Conservation (phyloP, 225 moss, liverwort and hornwort species). For the Lunularia cruciata region DNA sequence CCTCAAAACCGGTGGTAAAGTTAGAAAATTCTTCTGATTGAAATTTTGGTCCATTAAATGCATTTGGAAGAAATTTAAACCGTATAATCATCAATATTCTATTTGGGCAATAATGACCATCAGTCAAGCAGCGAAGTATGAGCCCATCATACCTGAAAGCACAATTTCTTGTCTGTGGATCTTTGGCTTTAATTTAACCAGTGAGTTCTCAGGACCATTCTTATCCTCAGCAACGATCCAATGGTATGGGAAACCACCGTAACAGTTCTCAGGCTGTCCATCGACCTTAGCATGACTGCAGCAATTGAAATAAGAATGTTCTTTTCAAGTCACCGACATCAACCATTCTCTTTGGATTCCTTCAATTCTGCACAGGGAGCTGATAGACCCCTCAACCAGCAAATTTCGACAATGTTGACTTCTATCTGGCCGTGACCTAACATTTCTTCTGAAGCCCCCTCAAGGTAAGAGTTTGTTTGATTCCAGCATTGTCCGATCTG, state of each 20-base stretch:
- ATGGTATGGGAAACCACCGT: background rate
- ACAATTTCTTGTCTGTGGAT: background rate
- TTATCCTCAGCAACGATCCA: background rate
- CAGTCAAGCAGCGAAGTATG: too few species aligned
- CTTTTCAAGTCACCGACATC: background rate
- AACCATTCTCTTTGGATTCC: background rate
- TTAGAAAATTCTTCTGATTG: too few species aligned
- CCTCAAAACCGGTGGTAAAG: background rate
- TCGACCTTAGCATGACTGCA: background rate
- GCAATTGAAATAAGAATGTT: background rate
- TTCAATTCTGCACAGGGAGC: background rate
- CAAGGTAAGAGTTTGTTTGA: too few species aligned
- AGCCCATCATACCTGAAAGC: background rate
- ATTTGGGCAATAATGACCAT: too few species aligned
- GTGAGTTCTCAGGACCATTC: too few species aligned
- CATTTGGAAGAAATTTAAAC: too few species aligned
- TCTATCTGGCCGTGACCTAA: background rate
- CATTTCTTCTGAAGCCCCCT: slow-evolving; percentile 1
- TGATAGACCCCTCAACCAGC: background rate
- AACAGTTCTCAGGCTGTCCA: too few species aligned
- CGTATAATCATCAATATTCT: too few species aligned
- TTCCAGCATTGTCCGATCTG: too few species aligned
- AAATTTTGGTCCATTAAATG: background rate
- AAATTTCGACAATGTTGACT: background rate
- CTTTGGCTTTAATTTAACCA: too few species aligned